Conservation (phyloP, 108 stramenopile species). For the Halocafeteria seosinensis region DNA sequence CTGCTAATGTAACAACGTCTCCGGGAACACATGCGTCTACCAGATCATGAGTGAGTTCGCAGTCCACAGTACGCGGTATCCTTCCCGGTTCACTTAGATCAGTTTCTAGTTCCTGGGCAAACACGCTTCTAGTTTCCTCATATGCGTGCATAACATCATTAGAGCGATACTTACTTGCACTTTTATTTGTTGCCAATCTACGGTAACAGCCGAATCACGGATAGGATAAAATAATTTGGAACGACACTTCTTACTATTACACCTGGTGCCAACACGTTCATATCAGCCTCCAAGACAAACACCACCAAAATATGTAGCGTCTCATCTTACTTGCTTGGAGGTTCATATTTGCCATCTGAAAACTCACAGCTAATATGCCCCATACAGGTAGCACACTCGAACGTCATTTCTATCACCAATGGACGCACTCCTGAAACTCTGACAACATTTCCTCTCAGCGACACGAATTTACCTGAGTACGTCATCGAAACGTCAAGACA, state of each 20-base stretch:
- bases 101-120: not conserved
- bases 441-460: conserved; percentile 75
- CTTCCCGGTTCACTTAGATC: not conserved
- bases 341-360: conserved; percentile 11
- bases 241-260: conserved; percentile 31
- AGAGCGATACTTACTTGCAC: conserved; percentile 58
- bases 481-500: too few relatives aligned
- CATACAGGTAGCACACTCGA: conserved; percentile 62
- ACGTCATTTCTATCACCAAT: conserved; percentile 71
- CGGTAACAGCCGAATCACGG: not conserved
- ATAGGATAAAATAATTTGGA: conserved; percentile 41
- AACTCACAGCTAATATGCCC: not conserved
- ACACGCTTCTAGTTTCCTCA: not conserved
- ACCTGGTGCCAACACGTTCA: too few relatives aligned
- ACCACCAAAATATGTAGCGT: too few relatives aligned
- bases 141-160: not conserved
- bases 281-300: too few relatives aligned
- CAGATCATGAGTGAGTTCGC: conserved; percentile 74
- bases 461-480: conserved; percentile 70
- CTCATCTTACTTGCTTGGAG: conserved; percentile 55
- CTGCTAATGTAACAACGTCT: conserved; percentile 80
- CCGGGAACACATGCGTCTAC: conserved; percentile 80
- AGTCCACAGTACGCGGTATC: conserved; percentile 63
- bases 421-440: conserved; percentile 57
- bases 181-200: conserved; percentile 95